Percentiles rank a stretch among this genome's conserved stretches.
These are phyloP conservation scores for Mycosphaerella sp. DNA, from an alignment of 2,329 filamentous ascomycete genomes.

Conservation along the genomic window DNA sequence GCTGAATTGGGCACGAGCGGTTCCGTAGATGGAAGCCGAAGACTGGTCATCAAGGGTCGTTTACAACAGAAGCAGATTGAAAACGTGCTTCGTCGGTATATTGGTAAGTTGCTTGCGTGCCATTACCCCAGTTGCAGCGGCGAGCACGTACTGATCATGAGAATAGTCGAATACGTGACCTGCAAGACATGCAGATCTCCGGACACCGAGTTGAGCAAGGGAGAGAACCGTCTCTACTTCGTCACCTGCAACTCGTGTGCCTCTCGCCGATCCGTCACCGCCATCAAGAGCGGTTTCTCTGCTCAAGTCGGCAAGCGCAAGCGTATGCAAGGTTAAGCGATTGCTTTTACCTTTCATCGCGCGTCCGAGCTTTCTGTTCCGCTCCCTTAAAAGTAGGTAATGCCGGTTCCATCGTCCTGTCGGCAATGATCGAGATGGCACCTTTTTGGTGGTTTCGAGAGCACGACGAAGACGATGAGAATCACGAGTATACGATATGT, in stretches of 20 bases:
- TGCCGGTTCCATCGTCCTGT: not conserved
- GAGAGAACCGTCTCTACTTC: constrained; percentile 98
- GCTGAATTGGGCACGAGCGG: constrained; percentile 96
- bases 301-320: constrained; percentile 98
- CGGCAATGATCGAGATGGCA: constrained; percentile 8
- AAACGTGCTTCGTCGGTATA: constrained; percentile 92
- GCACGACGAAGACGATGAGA: not conserved
- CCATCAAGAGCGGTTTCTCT: constrained; percentile 99
- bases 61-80: constrained; percentile 99
- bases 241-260: constrained; percentile 79
- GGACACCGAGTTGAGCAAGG: constrained; percentile 95
- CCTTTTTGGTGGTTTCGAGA: constrained; percentile 5
- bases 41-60: constrained; percentile 96
- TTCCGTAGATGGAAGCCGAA: constrained; percentile 85
- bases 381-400: not conserved
- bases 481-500: not conserved
- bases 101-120: constrained; percentile 54
- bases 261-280: constrained; percentile 74
- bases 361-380: not conserved
- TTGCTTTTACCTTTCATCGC: not conserved
- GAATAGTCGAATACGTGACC: constrained; percentile 83
- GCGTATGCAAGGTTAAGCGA: constrained; percentile 57
- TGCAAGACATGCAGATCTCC: constrained; percentile 97
- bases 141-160: constrained; percentile 21
- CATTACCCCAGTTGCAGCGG: too few species aligned